Percentiles rank a stretch among this genome's conserved stretches.
phyloP scores from a whole-genome alignment of 768 basidiomycete species.

The Lactarius sp. region DNA sequence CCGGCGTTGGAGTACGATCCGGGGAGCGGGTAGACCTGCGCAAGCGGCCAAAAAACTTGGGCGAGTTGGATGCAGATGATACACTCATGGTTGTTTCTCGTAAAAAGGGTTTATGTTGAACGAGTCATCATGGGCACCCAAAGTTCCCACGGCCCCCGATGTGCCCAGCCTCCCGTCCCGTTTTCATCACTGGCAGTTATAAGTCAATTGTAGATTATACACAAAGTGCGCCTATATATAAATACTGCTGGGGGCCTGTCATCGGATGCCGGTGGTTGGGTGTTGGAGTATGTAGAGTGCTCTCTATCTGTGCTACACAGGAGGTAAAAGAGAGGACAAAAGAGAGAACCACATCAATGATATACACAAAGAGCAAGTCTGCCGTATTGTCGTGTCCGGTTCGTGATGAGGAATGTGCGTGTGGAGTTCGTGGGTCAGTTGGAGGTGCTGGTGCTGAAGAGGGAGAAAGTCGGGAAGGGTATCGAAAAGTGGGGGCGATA shows the following conservation, averaged over 20 bases:
- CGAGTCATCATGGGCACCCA: too few relatives aligned
- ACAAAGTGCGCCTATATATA: conserved; percentile 22
- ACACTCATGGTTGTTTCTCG: neutral
- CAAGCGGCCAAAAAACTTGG: neutral
- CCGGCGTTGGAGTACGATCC: neutral
- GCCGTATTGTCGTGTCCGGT: conserved; percentile 8
- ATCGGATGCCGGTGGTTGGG: conserved; percentile 7
- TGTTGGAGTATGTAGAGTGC: conserved; percentile 8
- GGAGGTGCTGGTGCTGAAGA: conserved; percentile 1
- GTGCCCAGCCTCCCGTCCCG: neutral
- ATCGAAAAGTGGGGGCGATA: conserved; percentile 3
- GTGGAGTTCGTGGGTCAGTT: neutral
- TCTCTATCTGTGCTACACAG: conserved; percentile 20
- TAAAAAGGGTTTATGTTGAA: neutral
- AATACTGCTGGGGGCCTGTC: conserved; percentile 21
- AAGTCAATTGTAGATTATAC: conserved; percentile 25
- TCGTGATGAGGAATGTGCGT: conserved; percentile 12
- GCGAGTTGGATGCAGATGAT: conserved; percentile 2
- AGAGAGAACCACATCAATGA: conserved; percentile 11
- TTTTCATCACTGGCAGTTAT: conserved; percentile 1
- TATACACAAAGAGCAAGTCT: conserved; percentile 20
- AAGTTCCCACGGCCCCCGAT: too few relatives aligned
- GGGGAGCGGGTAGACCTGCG: conserved; percentile 7
- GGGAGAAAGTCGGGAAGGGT: neutral
- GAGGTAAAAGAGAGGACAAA: conserved; percentile 2